These are phyloP conservation scores for Turritis glabra DNA, from an alignment of 345 rosid genomes.

Conservation along the genomic window DNA sequence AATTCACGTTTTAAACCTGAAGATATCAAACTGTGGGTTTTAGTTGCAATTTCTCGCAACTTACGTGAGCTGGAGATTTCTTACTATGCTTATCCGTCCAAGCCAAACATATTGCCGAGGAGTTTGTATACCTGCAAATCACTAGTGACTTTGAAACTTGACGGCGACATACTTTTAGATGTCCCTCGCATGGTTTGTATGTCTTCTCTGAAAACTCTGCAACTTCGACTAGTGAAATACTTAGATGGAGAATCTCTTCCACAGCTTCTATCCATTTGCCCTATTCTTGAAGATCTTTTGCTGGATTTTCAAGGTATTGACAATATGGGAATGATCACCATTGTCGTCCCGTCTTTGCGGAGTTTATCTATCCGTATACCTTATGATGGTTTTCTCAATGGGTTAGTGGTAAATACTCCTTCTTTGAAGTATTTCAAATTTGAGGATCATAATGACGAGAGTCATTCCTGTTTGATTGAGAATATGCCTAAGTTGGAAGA, in stretches of 20 bases:
- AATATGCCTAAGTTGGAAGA: background rate
- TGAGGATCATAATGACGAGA: background rate
- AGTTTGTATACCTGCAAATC: slow-evolving; percentile 9
- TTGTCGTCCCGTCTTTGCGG: background rate
- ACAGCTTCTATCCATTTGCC: background rate
- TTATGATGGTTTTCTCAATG: background rate
- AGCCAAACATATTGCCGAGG: slow-evolving; percentile 1
- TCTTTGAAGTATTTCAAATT: background rate
- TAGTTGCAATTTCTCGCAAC: background rate
- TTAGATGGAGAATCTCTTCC: background rate
- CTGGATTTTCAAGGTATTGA: background rate
- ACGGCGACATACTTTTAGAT: background rate
- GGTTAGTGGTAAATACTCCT: background rate
- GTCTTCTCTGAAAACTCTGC: background rate
- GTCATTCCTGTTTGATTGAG: background rate
- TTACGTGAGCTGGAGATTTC: background rate
- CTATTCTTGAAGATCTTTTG: background rate
- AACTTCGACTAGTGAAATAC: background rate
- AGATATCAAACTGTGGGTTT: slow-evolving; percentile 6
- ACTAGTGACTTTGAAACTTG: slow-evolving; percentile 2
- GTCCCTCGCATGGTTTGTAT: slow-evolving; percentile 13
- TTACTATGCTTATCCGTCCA: too few species aligned
- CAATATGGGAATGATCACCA: background rate
- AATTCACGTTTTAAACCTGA: background rate
- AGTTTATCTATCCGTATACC: background rate